Percentiles rank a stretch among this genome's conserved stretches.
phyloP scores from a whole-genome alignment of 306 rosid species.

The Styphnolobium japonicum region DNA sequence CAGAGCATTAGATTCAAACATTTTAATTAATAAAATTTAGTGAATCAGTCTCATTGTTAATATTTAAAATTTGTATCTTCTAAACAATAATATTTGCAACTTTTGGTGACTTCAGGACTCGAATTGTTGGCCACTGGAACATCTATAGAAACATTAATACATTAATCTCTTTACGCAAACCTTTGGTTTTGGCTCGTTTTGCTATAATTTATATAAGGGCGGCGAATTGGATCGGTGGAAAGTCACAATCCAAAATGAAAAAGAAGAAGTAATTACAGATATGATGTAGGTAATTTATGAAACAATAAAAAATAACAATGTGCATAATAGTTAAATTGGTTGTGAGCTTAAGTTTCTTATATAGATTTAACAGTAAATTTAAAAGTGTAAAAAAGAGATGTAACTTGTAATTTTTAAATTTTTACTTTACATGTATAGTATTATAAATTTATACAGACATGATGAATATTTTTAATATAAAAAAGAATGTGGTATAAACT shows the following conservation, averaged over 20 bases:
- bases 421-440: background rate
- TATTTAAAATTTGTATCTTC: background rate
- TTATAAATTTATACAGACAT: background rate
- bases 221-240: background rate
- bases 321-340: background rate
- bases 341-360: background rate
- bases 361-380: too few relatives aligned
- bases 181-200: slow-evolving; percentile 12
- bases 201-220: background rate
- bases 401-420: background rate
- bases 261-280: background rate
- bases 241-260: background rate
- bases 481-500: background rate
- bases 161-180: slow-evolving; percentile 15
- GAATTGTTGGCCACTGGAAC: background rate
- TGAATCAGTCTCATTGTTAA: background rate
- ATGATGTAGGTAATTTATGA: too few relatives aligned
- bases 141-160: background rate
- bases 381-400: background rate
- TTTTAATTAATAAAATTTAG: background rate
- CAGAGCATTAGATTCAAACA: background rate
- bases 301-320: background rate
- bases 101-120: background rate
- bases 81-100: background rate
- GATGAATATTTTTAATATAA: background rate